Base-by-base conservation (phyloP, 1,284 basidiomycete species). In the Psilocybe mexicana region DNA sequence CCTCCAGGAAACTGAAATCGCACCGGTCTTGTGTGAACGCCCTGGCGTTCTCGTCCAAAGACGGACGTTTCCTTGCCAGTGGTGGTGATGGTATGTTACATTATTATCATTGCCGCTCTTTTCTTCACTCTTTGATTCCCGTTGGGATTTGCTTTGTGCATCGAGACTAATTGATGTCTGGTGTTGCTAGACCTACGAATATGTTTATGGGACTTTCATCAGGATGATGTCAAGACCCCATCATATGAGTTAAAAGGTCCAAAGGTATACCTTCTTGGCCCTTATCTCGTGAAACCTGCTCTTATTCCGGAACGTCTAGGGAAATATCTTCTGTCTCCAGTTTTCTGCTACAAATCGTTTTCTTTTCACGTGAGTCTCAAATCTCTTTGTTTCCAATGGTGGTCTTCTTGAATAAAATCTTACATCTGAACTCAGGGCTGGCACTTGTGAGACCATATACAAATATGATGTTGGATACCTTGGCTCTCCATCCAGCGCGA, bases 11-110 rank as follows among this genome's bases (percentile, higher is more conserved):
- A 63, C 73, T 91, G 4, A 64, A 69, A 1, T 81, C 74, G 0
- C 90, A 92, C 69, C 78, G 72, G 23, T 87, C 87, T 0, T 92
- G 90, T 68, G 83, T 92, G 24, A 92, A 92, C 63, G 79, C 82
- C 2, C 77, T 92, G 2, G 71, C 79, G 0, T 86, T 90, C 66
- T 90, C 88, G 1, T 75, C 75, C 2, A 74, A 78, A 6, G 80
- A 82, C 42, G 88, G 87, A 0, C 76, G 83, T 58, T 91, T 85
- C 78, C 70, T 92, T 33, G 90, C 88, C 0, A 90, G 85, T 67
- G 90, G 85, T 11, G 90, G 90, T 28, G 90, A 93, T 69, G 90
- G 90, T 87, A 68, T 55, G 67, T 61, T 24, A 36, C 6, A 47
- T 30, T 33, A 4, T 18, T 11, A 14, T 36, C 42, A 10, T 14